These are phyloP conservation scores for Yarrowia yakushimensis DNA, from an alignment of 805 yeast genomes.

Conservation along the genomic window DNA sequence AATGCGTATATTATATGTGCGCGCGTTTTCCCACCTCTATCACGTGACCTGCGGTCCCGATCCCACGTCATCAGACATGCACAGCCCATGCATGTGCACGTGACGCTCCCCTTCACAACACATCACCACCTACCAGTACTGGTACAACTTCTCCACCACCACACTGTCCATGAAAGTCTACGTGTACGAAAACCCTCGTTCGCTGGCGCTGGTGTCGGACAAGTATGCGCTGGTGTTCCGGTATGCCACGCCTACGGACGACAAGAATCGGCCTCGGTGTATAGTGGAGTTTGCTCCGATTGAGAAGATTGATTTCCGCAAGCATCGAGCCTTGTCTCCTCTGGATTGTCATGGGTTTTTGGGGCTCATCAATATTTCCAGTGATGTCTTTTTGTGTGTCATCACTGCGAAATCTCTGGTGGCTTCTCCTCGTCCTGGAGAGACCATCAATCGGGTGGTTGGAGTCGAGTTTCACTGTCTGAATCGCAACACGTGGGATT, in stretches of 20 bases:
- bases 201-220: slow-evolving; percentile 61
- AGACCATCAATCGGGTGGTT: slow-evolving; percentile 72
- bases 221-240: slow-evolving; percentile 56
- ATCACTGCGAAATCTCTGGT: slow-evolving; percentile 74
- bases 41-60: not conserved
- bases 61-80: not conserved
- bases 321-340: slow-evolving; percentile 41
- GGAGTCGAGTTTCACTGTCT: slow-evolving; percentile 86
- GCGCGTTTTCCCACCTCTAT: no score
- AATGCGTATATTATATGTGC: no score
- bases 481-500: slow-evolving; percentile 74
- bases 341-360: slow-evolving; percentile 53
- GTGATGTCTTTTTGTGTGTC: slow-evolving; percentile 68
- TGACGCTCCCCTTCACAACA: not conserved
- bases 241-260: slow-evolving; percentile 29
- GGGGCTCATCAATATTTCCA: slow-evolving; percentile 71
- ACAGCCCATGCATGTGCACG: not conserved
- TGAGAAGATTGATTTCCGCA: slow-evolving; percentile 40
- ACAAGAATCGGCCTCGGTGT: slow-evolving; percentile 31
- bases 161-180: slow-evolving; percentile 51
- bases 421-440: slow-evolving; percentile 77
- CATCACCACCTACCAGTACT: not conserved
- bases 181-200: slow-evolving; percentile 62
- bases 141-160: not conserved
- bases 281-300: slow-evolving; percentile 48